Evolutionary conservation across 495 filamentous ascomycete genomes (phyloP), one percentile per base, ranked within the genome.

Genomic region (Penicillium longicatenatum): DNA sequence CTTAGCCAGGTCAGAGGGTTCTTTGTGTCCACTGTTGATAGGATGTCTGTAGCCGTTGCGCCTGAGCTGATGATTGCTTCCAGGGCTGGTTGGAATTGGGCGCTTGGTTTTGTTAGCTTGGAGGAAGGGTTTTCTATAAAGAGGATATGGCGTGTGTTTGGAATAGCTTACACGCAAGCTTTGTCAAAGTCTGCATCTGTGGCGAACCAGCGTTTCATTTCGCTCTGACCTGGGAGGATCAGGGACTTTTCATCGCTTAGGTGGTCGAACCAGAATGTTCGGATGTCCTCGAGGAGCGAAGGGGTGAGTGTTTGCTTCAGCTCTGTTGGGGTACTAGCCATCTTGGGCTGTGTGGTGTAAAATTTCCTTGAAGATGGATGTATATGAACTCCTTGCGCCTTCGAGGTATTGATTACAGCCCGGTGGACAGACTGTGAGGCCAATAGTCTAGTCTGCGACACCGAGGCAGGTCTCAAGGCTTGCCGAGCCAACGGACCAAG

Each of bases 191-290:
- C 51, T 0, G 51, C 45, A 31, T 72, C 65, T 6, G 58, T 57
- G n/a, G 16, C 56, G 29, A 73, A 73, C 67, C 69, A 73, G 6
- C 56, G 63, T n/a, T 58, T 50, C 62, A 65, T 59, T 1, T 67
- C 67, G 4, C 31, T 39, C 43, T 55, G 51, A 16, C 52, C 46
- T 2, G 64, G 67, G 9, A 70, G 50, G 17, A 68, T 50, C 16
- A 65, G 51, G 10, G 54, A 42, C 6, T 59, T 51, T 16, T 68
- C 58, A 6, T 31, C 45, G 33, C 26, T 42, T 14, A 65, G 41
- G 42, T 70, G 65, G 6, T 59, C 49, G 33, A 70, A 70, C 67
- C 67, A 70, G 45, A 70, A 61, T 37, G 54, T 52, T 29, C 59
- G 61, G 29, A 70, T 54, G 8, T 65, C 49, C 6, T 57, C 49